phyloP scores from a whole-genome alignment of 177 flowering plant species.

The Vitis hybrid region DNA sequence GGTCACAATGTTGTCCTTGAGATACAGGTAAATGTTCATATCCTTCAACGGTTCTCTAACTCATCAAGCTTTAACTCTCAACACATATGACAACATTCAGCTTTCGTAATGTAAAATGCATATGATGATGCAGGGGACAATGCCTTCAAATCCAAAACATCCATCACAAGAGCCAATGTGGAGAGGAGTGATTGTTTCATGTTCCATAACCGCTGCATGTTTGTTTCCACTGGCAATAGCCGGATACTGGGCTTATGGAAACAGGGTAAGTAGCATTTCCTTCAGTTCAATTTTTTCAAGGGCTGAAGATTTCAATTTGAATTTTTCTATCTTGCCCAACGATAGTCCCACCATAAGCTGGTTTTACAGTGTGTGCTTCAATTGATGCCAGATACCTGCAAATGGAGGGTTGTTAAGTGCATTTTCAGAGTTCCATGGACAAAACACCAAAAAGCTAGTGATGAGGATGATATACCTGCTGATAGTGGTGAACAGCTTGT shows the following conservation, averaged over 20 bases:
- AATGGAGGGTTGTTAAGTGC: conserved; percentile 37
- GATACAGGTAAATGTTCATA: conserved; percentile 40
- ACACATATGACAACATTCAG: too few species aligned
- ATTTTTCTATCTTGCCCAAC: too few species aligned
- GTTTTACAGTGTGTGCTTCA: background rate
- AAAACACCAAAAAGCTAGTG: conserved; percentile 19
- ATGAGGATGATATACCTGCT: conserved; percentile 27
- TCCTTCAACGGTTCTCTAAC: too few species aligned
- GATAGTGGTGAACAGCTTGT: conserved; percentile 31
- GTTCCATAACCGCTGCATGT: conserved; percentile 20
- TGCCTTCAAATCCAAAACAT: conserved; percentile 24
- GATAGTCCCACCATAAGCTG: too few species aligned
- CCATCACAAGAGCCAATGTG: conserved; percentile 27
- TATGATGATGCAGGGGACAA: conserved; percentile 27
- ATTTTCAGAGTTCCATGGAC: conserved; percentile 31
- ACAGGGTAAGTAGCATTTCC: conserved; percentile 14
- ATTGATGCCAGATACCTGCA: conserved; percentile 34
- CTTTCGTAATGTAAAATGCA: too few species aligned
- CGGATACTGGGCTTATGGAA: conserved; percentile 40
- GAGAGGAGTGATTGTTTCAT: conserved; percentile 31
- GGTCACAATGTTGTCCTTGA: conserved; percentile 69
- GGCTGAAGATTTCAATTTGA: background rate
- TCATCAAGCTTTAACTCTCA: too few species aligned
- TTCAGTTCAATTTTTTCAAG: background rate
- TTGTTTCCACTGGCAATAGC: conserved; percentile 31